phyloP scores from a whole-genome alignment of 805 yeast species.

The Dipodascus albidus region DNA sequence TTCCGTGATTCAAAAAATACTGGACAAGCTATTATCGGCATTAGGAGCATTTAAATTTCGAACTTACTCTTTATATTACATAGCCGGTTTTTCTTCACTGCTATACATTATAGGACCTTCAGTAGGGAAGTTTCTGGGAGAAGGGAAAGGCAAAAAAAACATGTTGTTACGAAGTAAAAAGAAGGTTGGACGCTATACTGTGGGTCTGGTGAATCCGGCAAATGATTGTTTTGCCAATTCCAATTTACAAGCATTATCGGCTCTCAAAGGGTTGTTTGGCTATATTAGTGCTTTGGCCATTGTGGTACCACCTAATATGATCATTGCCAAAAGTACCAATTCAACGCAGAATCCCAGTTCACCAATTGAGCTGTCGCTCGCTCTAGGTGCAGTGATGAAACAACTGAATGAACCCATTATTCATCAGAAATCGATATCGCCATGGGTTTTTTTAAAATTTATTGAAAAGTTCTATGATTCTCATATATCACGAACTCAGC shows the following conservation, averaged over 20 bases:
- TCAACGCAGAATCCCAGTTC: neutral
- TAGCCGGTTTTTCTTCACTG: neutral
- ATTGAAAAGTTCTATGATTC: slow-evolving; percentile 65
- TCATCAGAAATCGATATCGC: slow-evolving; percentile 45
- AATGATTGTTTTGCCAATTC: slow-evolving; percentile 93
- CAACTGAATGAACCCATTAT: slow-evolving; percentile 53
- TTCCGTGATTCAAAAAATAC: neutral
- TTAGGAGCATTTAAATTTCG: neutral
- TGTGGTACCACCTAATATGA: neutral
- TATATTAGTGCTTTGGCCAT: slow-evolving; percentile 13
- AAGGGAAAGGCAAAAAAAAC: neutral
- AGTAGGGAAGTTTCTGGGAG: neutral
- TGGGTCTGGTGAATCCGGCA: slow-evolving; percentile 71
- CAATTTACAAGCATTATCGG: slow-evolving; percentile 51
- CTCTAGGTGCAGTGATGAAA: slow-evolving; percentile 12
- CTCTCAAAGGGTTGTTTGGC: slow-evolving; percentile 14
- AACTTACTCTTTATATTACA: neutral
- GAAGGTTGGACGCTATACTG: slow-evolving; percentile 36
- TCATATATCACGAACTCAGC: slow-evolving; percentile 69
- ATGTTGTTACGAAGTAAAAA: slow-evolving; percentile 22
- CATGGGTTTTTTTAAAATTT: slow-evolving; percentile 67
- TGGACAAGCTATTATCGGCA: neutral
- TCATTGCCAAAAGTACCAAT: neutral
- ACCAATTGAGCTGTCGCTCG: slow-evolving; percentile 11
- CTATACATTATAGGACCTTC: neutral